Percentiles rank a stretch among this genome's conserved stretches.
phyloP scores from a whole-genome alignment of 2,329 filamentous ascomycete species.

The Pseudocercospora crystallina region DNA sequence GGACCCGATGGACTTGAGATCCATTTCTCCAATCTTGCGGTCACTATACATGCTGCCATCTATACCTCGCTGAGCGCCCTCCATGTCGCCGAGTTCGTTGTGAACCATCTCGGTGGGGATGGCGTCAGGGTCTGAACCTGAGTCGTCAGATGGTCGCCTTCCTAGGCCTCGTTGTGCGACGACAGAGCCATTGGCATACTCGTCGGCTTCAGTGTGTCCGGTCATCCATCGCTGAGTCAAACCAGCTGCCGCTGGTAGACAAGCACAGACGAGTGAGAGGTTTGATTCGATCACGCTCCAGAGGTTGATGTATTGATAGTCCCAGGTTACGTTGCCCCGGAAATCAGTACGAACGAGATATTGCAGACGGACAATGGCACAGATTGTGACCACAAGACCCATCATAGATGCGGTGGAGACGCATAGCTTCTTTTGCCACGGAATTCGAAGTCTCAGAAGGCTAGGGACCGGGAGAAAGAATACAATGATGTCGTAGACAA shows the following conservation, averaged over 20 bases:
- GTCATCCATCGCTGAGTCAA: slow-evolving; percentile 14
- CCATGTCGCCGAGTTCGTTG: slow-evolving; percentile 10
- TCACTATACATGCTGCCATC: slow-evolving; percentile 4
- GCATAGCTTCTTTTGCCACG: slow-evolving; percentile 20
- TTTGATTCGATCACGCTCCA: slow-evolving; percentile 26
- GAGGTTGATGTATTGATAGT: slow-evolving; percentile 20
- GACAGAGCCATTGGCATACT: slow-evolving; percentile 13
- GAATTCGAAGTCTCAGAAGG: slow-evolving; percentile 18
- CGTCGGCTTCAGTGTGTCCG: slow-evolving; percentile 3
- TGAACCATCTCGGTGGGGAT: slow-evolving; percentile 12
- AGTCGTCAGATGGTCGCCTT: slow-evolving; percentile 5
- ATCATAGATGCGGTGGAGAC: slow-evolving; percentile 18
- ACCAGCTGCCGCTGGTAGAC: slow-evolving; percentile 20
- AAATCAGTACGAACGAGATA: slow-evolving; percentile 14
- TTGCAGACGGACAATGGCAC: slow-evolving; percentile 15
- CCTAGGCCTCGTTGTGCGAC: slow-evolving; percentile 7
- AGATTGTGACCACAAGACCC: slow-evolving; percentile 21
- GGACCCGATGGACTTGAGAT: slow-evolving; percentile 11
- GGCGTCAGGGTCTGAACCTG: slow-evolving; percentile 10
- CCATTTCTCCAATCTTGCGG: slow-evolving; percentile 5
- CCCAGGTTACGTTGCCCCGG: slow-evolving; percentile 20
- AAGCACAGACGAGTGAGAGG: slow-evolving; percentile 24
- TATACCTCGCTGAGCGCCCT: slow-evolving; percentile 7
- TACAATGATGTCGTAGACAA: slow-evolving; percentile 20
- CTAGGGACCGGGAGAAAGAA: slow-evolving; percentile 24